Base-by-base conservation (phyloP, 2,329 filamentous ascomycete species). In the Aspergillus latus region DNA sequence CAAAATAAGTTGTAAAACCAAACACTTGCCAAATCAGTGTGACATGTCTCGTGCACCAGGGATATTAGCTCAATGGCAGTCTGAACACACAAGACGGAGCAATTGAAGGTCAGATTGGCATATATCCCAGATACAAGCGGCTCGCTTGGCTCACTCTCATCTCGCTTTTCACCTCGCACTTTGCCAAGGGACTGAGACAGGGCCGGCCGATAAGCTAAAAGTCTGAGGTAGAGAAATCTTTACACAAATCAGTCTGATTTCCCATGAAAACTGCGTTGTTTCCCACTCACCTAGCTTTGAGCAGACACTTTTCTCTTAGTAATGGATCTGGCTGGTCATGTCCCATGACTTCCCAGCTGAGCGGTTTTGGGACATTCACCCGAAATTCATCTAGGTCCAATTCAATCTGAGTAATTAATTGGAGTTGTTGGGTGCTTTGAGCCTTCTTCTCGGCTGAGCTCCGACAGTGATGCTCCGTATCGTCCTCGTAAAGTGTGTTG, bases 1-100 rank as follows among this genome's bases (percentile, higher is more conserved):
- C 47, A 49, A 10, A 49, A 49, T 13, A 49, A 21, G 21, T 30
- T 49, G 21, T 49, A 49, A 4, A 37, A 49, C 47, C 47, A 49
- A 15, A 49, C 32, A 16, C 47, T 49, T 9, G 47, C 47, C 47
- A 49, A 15, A 13, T 49, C 34, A 15, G 32, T 49, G 9, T 15
- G n/a, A 15, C 32, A 49, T 7, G 34, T 49, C 2, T 49, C 11
- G 11, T 39, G 9, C 16, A 39, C 26, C 9, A 49, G 21, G 10
- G 11, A 10, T 26, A 49, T 39, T 5, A 49, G 34, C 32, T 49
- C 32, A 49, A 39, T 28, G 47, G 47, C 34, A 26, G 34, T 16
- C 16, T 36, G 32, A 4, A 37, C 34, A 16, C 47, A 49, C 7
- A 39, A 6, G 4, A 39, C 34, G 5, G 47, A 49, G 34, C 47